Evolutionary conservation across 2,329 filamentous ascomycete genomes (phyloP), one percentile per base, ranked within the genome.

Genomic region (Trichoderma arundinaceum): DNA sequence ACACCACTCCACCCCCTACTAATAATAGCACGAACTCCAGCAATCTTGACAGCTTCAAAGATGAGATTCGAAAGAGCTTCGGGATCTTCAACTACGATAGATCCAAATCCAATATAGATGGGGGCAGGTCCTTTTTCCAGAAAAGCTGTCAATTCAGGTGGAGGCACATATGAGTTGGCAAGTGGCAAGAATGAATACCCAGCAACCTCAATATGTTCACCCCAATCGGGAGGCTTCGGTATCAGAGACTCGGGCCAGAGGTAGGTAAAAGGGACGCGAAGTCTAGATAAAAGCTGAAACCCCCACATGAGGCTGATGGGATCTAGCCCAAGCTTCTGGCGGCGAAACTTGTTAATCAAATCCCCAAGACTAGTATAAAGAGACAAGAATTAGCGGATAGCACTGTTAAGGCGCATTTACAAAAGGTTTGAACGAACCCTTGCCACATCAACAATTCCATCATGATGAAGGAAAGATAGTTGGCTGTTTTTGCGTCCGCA

Each of bases 271-370:
- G 90, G 89, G 6, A 92, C 82, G 19, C 81, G 82, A 22, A 92
- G 76, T 19, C 87, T 82, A 17, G 84, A 81, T 2, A 90, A 77
- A 75, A 91, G 84, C 12, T 86, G 86, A 10, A 88, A 88, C 10
- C 87, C 90, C 79, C 86, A 89, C 68, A 90, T 83, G 10, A 87
- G 81, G 69, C 86, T 89, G 64, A 92, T 81, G 0, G 86, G 82
- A 65, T 91, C 89, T 0, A 92, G 77, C 6, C 84, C 83, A 0
- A 92, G 79, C 33, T 80, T 84, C 52, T 85, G 82, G 65, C 84
- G 83, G 35, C 90, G 84, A 71, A 91, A 91, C 28, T 83, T 83
- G 70, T 92, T 92, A 75, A 92, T 89, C 4, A 92, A 74, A 71
- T 92, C 90, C 7, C 90, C 90, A 1, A 92, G 77, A 0, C 73